Percentiles rank a stretch among this genome's conserved stretches.
phyloP scores from a whole-genome alignment of 805 yeast species.

The Hanseniaspora clermontiae region DNA sequence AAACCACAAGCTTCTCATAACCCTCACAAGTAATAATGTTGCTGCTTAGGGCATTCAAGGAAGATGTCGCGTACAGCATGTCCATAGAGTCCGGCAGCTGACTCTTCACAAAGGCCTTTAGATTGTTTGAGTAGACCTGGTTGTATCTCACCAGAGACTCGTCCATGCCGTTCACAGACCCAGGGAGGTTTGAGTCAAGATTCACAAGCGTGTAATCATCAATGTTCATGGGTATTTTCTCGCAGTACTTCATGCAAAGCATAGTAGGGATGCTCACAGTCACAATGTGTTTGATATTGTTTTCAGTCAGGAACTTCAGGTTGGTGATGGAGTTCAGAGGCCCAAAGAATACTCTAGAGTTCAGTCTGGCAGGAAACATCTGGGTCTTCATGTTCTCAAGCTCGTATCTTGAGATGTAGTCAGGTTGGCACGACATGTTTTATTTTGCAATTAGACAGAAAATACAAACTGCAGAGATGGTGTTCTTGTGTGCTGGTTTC shows the following conservation, averaged over 20 bases:
- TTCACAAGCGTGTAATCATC: constrained; percentile 27
- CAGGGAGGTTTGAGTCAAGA: constrained; percentile 26
- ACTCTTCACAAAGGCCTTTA: constrained; percentile 8
- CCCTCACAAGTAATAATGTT: constrained; percentile 17
- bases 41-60: constrained; percentile 12
- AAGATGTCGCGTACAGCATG: constrained; percentile 9
- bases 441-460: too few relatives aligned
- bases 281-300: constrained; percentile 32
- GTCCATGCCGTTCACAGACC: constrained; percentile 21
- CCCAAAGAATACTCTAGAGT: constrained; percentile 35
- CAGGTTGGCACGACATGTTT: constrained; percentile 16
- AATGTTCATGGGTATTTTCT: constrained; percentile 21
- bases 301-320: constrained; percentile 26
- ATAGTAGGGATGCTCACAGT: constrained; percentile 28
- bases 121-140: constrained; percentile 10
- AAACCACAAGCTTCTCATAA: constrained; percentile 19
- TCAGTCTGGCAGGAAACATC: constrained; percentile 32
- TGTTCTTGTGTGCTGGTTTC: too few relatives aligned
- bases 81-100: neutral
- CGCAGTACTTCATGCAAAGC: constrained; percentile 25
- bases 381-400: constrained; percentile 18
- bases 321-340: constrained; percentile 35
- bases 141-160: constrained; percentile 9
- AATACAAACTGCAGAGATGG: too few relatives aligned
- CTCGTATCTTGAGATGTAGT: constrained; percentile 14